Evolutionary conservation across 192 early-diverging fungal genomes (phyloP).

Genomic region (Backusella parvicylindrica): DNA sequence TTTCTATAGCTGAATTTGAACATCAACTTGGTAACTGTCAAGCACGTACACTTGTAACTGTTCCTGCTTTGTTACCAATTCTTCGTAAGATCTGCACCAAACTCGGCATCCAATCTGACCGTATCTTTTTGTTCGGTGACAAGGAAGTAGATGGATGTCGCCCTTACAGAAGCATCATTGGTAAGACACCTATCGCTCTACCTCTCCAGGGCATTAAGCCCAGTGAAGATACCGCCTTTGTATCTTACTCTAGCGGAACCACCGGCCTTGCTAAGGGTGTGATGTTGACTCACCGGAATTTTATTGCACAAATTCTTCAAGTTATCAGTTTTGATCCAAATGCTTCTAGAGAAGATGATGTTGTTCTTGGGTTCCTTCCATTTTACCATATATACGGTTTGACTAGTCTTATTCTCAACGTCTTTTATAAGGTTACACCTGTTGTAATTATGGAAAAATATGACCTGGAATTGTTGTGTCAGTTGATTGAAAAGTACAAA

Average conservation of each 20-base stretch:
- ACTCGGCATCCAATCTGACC: not conserved
- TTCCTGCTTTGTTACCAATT: slow-evolving; percentile 25
- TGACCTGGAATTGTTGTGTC: slow-evolving; percentile 59
- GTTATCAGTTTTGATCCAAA: slow-evolving; percentile 42
- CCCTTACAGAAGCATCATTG: slow-evolving; percentile 15
- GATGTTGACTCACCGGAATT: slow-evolving; percentile 32
- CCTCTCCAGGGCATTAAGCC: slow-evolving; percentile 13
- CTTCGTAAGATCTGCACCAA: slow-evolving; percentile 10
- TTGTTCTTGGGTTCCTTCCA: slow-evolving; percentile 62
- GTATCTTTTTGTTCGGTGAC: slow-evolving; percentile 30
- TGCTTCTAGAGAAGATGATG: not conserved
- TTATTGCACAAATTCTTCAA: slow-evolving; percentile 62
- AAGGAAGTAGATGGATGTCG: slow-evolving; percentile 17
- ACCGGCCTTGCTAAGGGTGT: slow-evolving; percentile 35
- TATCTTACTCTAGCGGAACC: slow-evolving; percentile 33
- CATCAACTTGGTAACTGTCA: slow-evolving; percentile 71
- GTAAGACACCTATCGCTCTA: not conserved
- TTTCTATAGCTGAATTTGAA: slow-evolving; percentile 41
- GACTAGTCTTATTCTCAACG: slow-evolving; percentile 37
- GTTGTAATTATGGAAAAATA: slow-evolving; percentile 80
- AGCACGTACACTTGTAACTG: slow-evolving; percentile 65
- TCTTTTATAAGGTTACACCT: slow-evolving; percentile 39
- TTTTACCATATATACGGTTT: slow-evolving; percentile 64
- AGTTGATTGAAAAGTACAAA: slow-evolving; percentile 65
- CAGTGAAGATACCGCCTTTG: slow-evolving; percentile 24